Evolutionary conservation across 768 basidiomycete genomes (phyloP).

Genomic region (Imleria badia): DNA sequence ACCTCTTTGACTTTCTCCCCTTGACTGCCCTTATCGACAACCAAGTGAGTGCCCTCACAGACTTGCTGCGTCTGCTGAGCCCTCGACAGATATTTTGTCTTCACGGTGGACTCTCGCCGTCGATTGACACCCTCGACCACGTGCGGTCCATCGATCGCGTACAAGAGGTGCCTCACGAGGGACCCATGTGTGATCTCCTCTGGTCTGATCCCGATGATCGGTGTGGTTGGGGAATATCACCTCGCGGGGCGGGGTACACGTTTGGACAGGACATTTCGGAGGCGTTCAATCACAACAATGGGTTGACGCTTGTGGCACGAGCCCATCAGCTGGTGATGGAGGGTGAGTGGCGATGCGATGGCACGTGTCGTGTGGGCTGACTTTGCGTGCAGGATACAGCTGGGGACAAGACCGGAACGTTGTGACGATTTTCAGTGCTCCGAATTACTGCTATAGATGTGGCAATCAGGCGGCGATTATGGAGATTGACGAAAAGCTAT

Average conservation of each 20-base stretch:
- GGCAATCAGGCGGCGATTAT: constrained; percentile 99
- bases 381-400: constrained; percentile 62
- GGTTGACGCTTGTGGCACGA: constrained; percentile 90
- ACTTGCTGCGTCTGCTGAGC: constrained; percentile 11
- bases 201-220: constrained; percentile 99
- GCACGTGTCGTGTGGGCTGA: constrained; percentile 1
- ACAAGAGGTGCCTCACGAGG: constrained; percentile 99
- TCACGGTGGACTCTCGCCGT: constrained; percentile 96
- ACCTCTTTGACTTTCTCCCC: constrained; percentile 96
- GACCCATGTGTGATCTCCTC: constrained; percentile 98
- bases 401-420: constrained; percentile 99
- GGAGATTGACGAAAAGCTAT: constrained; percentile 99
- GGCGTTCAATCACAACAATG: constrained; percentile 99
- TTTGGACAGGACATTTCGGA: constrained; percentile 99
- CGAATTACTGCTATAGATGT: constrained; percentile 99
- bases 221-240: constrained; percentile 99
- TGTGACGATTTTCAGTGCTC: constrained; percentile 99
- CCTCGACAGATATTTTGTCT: constrained; percentile 89
- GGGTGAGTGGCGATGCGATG: constrained; percentile 49
- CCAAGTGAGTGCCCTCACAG: constrained; percentile 71
- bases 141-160: constrained; percentile 98
- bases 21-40: constrained; percentile 98
- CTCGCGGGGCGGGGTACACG: constrained; percentile 97
- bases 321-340: constrained; percentile 98
- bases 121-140: constrained; percentile 99